These are phyloP conservation scores for Plicaturopsis crispa DNA, from an alignment of 768 basidiomycete genomes.

Conservation along the genomic window DNA sequence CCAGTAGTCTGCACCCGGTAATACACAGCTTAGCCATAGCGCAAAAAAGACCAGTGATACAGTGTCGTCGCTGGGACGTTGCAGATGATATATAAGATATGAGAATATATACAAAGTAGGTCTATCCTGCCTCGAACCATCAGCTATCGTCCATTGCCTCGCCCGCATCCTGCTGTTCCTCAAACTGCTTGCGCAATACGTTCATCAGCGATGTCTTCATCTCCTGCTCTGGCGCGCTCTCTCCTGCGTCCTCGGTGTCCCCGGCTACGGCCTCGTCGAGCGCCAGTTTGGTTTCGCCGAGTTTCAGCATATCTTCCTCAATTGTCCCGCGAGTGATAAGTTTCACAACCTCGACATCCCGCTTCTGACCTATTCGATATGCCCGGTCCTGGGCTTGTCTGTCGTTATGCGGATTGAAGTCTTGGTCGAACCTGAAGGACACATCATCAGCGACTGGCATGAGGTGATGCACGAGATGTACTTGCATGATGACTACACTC, in stretches of 20 bases:
- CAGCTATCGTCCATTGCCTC: slow-evolving; percentile 4
- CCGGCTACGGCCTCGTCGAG: slow-evolving; percentile 94
- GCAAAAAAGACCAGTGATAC: too few relatives aligned
- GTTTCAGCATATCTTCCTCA: slow-evolving; percentile 90
- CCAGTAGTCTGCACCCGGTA: too few relatives aligned
- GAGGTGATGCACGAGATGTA: slow-evolving; percentile 4
- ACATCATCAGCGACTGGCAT: neutral
- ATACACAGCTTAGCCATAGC: too few relatives aligned
- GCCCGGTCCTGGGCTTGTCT: slow-evolving; percentile 96
- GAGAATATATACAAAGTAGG: neutral
- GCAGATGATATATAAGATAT: too few relatives aligned
- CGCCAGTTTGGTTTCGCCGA: slow-evolving; percentile 86
- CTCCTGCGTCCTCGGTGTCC: slow-evolving; percentile 49
- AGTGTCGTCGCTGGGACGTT: too few relatives aligned
- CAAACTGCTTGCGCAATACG: slow-evolving; percentile 76
- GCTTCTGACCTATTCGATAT: slow-evolving; percentile 93
- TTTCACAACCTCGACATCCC: slow-evolving; percentile 91
- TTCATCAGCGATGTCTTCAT: slow-evolving; percentile 86
- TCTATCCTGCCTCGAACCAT: neutral
- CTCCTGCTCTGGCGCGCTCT: slow-evolving; percentile 63
- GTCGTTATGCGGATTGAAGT: slow-evolving; percentile 98
- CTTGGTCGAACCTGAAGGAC: slow-evolving; percentile 79
- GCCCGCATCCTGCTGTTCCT: slow-evolving; percentile 36
- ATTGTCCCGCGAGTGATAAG: slow-evolving; percentile 88
- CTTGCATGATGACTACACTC: slow-evolving; percentile 88